phyloP scores from a whole-genome alignment of 1,139 yeast species.

The Debaryomyces sp. region DNA sequence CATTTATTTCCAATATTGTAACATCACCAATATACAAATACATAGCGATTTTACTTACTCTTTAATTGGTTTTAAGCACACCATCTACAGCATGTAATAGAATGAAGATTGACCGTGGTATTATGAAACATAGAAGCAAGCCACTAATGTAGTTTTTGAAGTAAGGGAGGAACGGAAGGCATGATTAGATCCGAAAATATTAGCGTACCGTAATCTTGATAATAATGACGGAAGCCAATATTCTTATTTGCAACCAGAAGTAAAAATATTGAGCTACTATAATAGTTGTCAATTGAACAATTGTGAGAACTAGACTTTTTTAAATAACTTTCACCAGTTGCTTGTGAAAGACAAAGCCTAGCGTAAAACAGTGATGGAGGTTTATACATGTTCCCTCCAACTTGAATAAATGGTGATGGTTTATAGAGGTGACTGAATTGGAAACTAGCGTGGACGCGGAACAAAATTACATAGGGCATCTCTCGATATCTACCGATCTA shows the following conservation, averaged over 20 bases:
- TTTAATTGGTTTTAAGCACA: too few species aligned
- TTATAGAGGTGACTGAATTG: neutral
- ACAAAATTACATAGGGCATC: too few species aligned
- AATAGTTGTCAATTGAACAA: neutral
- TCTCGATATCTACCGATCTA: neutral
- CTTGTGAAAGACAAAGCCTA: too few species aligned
- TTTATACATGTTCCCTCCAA: too few species aligned
- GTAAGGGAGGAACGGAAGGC: neutral
- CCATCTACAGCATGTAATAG: too few species aligned
- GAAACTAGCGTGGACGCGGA: neutral
- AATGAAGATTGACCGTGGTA: too few species aligned
- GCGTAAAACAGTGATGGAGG: too few species aligned
- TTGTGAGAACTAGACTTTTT: neutral
- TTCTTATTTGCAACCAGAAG: neutral
- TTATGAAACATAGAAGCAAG: too few species aligned
- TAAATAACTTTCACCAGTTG: too few species aligned
- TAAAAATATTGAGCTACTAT: neutral
- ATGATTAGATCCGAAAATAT: neutral
- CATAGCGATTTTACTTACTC: too few species aligned
- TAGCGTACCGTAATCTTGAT: neutral
- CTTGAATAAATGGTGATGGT: neutral
- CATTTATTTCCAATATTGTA: too few species aligned
- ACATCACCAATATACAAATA: too few species aligned
- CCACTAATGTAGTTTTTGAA: neutral
- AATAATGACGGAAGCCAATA: neutral